phyloP scores from a whole-genome alignment of 1,284 basidiomycete species.

The Coriolopsis trogii region DNA sequence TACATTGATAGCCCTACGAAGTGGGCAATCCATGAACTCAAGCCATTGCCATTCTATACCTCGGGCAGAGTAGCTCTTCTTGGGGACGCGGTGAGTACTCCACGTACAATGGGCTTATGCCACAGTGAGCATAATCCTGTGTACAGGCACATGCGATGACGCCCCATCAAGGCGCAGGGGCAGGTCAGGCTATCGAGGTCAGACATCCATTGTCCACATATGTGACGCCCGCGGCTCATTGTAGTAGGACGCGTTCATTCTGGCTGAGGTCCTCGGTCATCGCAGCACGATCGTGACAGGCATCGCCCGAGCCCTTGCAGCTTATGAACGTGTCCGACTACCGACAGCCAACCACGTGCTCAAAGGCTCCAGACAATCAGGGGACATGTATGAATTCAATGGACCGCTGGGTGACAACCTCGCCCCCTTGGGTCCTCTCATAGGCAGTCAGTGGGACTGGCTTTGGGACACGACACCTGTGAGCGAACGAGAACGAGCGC shows the following conservation, averaged over 20 bases:
- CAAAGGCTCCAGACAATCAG: conserved; percentile 46
- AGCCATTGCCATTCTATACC: conserved; percentile 19
- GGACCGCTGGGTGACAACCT: conserved; percentile 23
- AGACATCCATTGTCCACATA: not conserved
- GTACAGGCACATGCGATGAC: conserved; percentile 38
- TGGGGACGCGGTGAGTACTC: conserved; percentile 20
- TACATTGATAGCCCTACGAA: conserved; percentile 33
- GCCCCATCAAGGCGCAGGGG: conserved; percentile 38
- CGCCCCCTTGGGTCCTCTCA: conserved; percentile 22
- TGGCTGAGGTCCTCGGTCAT: conserved; percentile 51
- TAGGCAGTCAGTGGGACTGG: conserved; percentile 34
- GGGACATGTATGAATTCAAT: conserved; percentile 38
- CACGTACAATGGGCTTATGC: not conserved
- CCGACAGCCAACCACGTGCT: conserved; percentile 47
- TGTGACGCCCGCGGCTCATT: not conserved
- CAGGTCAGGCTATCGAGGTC: conserved; percentile 39
- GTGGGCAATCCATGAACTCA: conserved; percentile 37
- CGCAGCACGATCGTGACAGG: conserved; percentile 39
- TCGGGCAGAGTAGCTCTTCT: conserved; percentile 15
- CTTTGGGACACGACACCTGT: conserved; percentile 26
- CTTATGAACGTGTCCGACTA: conserved; percentile 50
- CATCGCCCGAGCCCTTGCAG: conserved; percentile 41
- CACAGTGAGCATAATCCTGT: not conserved
- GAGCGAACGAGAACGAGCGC: conserved; percentile 21
- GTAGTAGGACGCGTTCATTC: conserved; percentile 54